phyloP scores from a whole-genome alignment of 768 basidiomycete genomes.

The Dictyophora rubrovolvata region DNA sequence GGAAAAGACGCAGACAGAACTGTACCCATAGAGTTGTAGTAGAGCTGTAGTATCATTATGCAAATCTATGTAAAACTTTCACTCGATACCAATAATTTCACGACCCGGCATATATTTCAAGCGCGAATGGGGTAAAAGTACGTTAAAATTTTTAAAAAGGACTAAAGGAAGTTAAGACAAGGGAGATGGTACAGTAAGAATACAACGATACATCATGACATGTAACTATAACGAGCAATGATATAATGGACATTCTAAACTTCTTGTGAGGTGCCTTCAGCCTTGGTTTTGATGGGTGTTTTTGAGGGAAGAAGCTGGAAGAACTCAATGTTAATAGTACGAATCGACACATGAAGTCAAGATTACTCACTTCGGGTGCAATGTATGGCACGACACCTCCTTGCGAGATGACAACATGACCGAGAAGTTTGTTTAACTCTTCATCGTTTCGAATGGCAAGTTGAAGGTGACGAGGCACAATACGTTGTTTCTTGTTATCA shows the following conservation, averaged over 20 bases:
- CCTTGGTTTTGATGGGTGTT: constrained; percentile 35
- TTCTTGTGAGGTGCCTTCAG: constrained; percentile 41
- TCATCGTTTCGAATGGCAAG: constrained; percentile 93
- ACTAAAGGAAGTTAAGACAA: background rate
- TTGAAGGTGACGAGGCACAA: constrained; percentile 90
- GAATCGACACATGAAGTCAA: background rate
- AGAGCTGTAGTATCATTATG: too few species aligned
- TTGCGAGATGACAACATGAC: constrained; percentile 85
- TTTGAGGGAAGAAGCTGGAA: constrained; percentile 40
- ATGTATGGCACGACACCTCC: constrained; percentile 90
- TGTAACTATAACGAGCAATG: background rate
- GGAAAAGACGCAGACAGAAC: too few species aligned
- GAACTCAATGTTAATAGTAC: background rate
- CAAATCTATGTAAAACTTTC: too few species aligned
- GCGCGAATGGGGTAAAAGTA: too few species aligned
- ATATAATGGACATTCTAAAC: constrained; percentile 26
- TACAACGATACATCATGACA: constrained; percentile 9
- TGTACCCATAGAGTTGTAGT: too few species aligned
- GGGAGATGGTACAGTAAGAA: constrained; percentile 3
- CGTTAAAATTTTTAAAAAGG: background rate
- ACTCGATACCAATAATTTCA: too few species aligned
- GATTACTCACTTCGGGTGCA: constrained; percentile 37
- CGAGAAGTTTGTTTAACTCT: constrained; percentile 69
- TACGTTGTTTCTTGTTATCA: constrained; percentile 92
- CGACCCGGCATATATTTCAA: too few species aligned